Percentiles rank a stretch among this genome's conserved stretches.
These are phyloP conservation scores for Kodamaea nitidulidarum DNA, from an alignment of 805 yeast species.

Conservation along the genomic window DNA sequence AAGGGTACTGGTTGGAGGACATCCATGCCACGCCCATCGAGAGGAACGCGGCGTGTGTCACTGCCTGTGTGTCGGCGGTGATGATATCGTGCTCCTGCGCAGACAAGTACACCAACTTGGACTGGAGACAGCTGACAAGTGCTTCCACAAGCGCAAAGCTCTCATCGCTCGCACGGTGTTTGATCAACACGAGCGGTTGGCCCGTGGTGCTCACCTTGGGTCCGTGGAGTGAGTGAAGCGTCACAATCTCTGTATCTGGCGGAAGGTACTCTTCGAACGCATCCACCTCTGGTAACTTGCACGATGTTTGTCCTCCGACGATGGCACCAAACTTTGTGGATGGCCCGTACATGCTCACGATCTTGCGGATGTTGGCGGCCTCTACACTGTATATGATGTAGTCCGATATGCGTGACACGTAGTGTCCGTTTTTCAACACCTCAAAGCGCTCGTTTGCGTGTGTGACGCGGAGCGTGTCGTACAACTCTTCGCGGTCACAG, in stretches of 20 bases:
- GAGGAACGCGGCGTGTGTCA: conserved; percentile 94
- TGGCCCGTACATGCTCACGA: conserved; percentile 77
- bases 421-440: conserved; percentile 74
- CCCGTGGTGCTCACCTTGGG: conserved; percentile 86
- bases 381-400: conserved; percentile 89
- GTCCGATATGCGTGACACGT: conserved; percentile 76
- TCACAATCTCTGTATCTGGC: conserved; percentile 71
- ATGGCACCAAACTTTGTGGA: conserved; percentile 83
- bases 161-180: conserved; percentile 60
- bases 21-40: conserved; percentile 98
- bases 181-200: conserved; percentile 85
- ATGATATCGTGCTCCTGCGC: conserved; percentile 91
- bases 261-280: conserved; percentile 82
- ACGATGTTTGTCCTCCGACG: conserved; percentile 98
- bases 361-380: conserved; percentile 74
- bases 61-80: conserved; percentile 98
- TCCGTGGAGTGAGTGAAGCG: conserved; percentile 92
- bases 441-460: conserved; percentile 45
- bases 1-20: conserved; percentile 76
- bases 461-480: conserved; percentile 40
- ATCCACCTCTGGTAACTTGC: conserved; percentile 83
- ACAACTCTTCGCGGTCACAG: conserved; percentile 74
- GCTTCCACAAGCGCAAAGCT: conserved; percentile 58
- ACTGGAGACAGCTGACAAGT: conserved; percentile 67
- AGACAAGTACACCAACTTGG: conserved; percentile 70